Conservation (phyloP, 2,329 filamentous ascomycete species). For the Alternaria alternata region DNA sequence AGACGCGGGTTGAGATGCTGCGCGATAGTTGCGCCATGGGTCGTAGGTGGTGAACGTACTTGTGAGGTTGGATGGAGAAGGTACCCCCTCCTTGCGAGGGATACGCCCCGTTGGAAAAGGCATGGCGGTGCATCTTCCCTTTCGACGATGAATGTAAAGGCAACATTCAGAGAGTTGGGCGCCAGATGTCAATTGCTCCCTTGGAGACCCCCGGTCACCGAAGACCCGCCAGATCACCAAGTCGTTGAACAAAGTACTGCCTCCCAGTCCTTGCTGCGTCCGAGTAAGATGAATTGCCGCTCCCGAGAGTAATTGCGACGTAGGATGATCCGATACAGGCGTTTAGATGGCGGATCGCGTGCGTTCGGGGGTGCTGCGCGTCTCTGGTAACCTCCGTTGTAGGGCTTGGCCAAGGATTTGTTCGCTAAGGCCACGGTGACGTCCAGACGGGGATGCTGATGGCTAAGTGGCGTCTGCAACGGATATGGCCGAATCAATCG, state of each 20-base stretch:
- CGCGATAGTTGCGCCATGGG: constrained; percentile 31
- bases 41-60: constrained; percentile 63
- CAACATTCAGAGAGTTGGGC: constrained; percentile 60
- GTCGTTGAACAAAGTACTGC: constrained; percentile 25
- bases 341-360: constrained; percentile 16
- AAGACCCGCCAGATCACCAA: constrained; percentile 45
- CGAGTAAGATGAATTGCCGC: constrained; percentile 17
- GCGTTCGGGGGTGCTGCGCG: constrained; percentile 30
- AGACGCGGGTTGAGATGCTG: constrained; percentile 26
- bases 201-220: constrained; percentile 47
- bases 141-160: constrained; percentile 65
- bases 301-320: constrained; percentile 22
- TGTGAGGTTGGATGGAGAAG: constrained; percentile 88
- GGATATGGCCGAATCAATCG: constrained; percentile 34
- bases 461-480: constrained; percentile 33
- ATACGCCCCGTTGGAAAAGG: constrained; percentile 83
- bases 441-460: constrained; percentile 31
- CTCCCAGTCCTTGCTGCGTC: constrained; percentile 14
- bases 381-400: constrained; percentile 25
- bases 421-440: constrained; percentile 48
- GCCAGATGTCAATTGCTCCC: constrained; percentile 42
- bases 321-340: constrained; percentile 7
- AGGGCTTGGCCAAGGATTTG: constrained; percentile 42
- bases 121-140: constrained; percentile 86
- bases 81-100: constrained; percentile 71